Evolutionary conservation across 1,284 basidiomycete genomes (phyloP), one percentile per base, ranked within the genome.

Genomic region (Stygiomarasmius scandens): DNA sequence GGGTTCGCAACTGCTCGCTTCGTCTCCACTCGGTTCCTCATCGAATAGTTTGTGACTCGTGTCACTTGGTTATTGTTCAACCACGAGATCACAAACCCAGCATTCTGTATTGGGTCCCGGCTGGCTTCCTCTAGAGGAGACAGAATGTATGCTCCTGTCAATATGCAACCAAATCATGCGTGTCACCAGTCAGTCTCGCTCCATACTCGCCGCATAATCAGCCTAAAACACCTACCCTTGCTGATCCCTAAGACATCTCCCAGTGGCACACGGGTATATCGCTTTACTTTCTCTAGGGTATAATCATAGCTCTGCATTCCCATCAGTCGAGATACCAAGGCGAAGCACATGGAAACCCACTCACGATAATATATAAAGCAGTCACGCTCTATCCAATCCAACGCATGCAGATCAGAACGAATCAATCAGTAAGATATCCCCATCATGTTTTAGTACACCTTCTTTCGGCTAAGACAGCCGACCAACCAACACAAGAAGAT

Each of bases 91-190:
- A 86, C 71, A 68, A 97, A 93, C 0, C 95, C 95, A 43, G 88
- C 87, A 66, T 97, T 98, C 72, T 96, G 92, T 10, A 79, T 67
- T 0, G 89, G 85, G 70, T 96, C 93, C 24, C 93, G 85, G 63
- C 92, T 93, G 0, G 92, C 87, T 71, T 96, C 93, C 71, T 96
- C 93, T 4, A 97, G 76, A 1, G 94, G 88, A 1, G 93, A 96
- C 32, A 96, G 75, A 56, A 97, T 96, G 68, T 97, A 98, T 52
- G 91, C 86, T 29, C 93, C 93, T 91, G 58, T 2, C 41, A 19
- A n/a, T 27, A n/a, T 11, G 61, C 38, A 29, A 27, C 14, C n/a
- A n/a, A 52, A 46, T 22, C 36, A 58, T 58, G 9, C 2, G 19
- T 20, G 44, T 59, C 22, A 60, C 29, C 56, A n/a, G 36, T 52